A percentile compares a stretch with the other conserved stretches of the same genome.
Evolutionary conservation across 78 protist species (phyloP).

Genomic region (Dictyostelium firmibasis): DNA sequence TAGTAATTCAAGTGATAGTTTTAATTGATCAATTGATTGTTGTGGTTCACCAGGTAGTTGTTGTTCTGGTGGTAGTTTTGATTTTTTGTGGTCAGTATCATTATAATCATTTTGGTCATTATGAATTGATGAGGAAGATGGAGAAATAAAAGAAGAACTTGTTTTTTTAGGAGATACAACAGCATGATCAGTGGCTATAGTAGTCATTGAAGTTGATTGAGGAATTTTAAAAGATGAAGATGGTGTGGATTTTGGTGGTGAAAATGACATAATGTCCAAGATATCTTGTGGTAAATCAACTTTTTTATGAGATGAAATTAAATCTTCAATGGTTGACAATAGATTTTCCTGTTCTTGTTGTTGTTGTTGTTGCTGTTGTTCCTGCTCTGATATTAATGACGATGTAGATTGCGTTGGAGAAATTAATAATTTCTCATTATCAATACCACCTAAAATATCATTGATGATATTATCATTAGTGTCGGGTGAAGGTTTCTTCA

Average conservation of each 20-base stretch:
- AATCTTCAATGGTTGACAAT: not conserved
- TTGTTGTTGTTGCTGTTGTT: not conserved
- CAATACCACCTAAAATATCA: not conserved
- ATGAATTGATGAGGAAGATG: not conserved
- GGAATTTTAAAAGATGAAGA: not conserved
- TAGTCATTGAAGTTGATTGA: not conserved
- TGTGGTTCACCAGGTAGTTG: not conserved
- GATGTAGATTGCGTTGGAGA: not conserved
- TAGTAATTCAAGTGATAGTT: not conserved
- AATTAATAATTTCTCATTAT: not conserved
- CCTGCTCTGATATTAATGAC: not conserved
- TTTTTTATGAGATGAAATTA: not conserved
- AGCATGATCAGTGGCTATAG: not conserved
- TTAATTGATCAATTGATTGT: not conserved
- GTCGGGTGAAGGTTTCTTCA: conserved; percentile 1
- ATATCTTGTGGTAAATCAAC: not conserved
- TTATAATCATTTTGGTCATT: not conserved
- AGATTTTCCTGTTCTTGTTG: not conserved
- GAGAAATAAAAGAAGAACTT: not conserved
- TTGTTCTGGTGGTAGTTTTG: not conserved
- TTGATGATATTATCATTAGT: not conserved
- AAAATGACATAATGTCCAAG: not conserved
- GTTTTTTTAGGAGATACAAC: not conserved
- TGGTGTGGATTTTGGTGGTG: not conserved
- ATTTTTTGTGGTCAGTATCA: too few relatives aligned